Evolutionary conservation across 1,284 basidiomycete genomes (phyloP).

Genomic region (Ganoderma lucidum): DNA sequence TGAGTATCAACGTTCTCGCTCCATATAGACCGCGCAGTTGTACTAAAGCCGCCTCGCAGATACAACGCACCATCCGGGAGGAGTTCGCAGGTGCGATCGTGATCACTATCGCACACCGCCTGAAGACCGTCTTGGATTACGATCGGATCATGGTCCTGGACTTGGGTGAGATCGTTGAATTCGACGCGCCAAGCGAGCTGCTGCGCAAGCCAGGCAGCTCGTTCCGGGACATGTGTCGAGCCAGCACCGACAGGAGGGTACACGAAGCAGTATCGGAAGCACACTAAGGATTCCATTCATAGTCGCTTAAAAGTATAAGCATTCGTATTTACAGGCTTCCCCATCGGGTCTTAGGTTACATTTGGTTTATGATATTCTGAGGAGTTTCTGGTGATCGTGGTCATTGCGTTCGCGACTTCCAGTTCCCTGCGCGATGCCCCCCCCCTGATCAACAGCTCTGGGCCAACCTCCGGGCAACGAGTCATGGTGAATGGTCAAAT

Average conservation of each 20-base stretch:
- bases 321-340: conserved; percentile 16
- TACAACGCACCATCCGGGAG: conserved; percentile 83
- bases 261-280: conserved; percentile 26
- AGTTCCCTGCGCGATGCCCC: background rate
- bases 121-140: conserved; percentile 81
- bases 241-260: conserved; percentile 64
- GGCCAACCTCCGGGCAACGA: background rate
- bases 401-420: background rate
- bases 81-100: conserved; percentile 79
- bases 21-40: background rate
- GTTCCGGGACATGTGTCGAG: conserved; percentile 77
- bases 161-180: conserved; percentile 71
- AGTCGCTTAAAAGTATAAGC: conserved; percentile 3
- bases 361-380: conserved; percentile 9
- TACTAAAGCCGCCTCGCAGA: conserved; percentile 47
- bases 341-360: conserved; percentile 1
- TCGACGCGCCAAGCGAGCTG: conserved; percentile 74
- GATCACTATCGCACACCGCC: conserved; percentile 84
- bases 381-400: background rate
- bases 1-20: conserved; percentile 32
- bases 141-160: conserved; percentile 84
- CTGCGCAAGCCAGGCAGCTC: conserved; percentile 62
- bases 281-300: conserved; percentile 3
- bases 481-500: background rate
- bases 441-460: background rate